Conservation (phyloP, 345 rosid genomes). For the Excoecaria cochinchinensis region DNA sequence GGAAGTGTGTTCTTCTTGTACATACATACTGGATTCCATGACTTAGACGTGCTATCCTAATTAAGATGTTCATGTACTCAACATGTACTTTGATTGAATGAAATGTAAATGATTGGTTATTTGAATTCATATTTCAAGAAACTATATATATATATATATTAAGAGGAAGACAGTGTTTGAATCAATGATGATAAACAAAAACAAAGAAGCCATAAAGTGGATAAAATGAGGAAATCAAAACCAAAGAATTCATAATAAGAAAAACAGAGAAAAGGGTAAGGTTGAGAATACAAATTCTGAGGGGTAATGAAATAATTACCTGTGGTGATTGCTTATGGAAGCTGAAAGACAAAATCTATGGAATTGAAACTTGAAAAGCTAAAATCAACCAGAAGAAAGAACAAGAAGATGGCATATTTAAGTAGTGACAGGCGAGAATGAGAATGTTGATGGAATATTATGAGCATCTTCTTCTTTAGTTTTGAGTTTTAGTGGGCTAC, state of each 20-base stretch:
- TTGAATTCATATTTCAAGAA: neutral
- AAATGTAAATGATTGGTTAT: conserved; percentile 21
- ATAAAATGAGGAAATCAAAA: neutral
- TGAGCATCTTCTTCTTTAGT: conserved; percentile 3
- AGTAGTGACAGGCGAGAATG: neutral
- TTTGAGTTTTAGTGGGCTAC: neutral
- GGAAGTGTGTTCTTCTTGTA: conserved; percentile 49
- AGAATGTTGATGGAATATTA: conserved; percentile 14
- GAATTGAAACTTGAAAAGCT: neutral
- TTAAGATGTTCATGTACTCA: conserved; percentile 23
- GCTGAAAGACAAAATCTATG: neutral
- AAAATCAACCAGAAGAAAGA: neutral
- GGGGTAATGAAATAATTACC: neutral
- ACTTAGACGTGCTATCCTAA: conserved; percentile 31
- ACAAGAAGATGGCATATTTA: neutral
- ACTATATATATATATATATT: neutral
- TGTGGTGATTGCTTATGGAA: neutral
- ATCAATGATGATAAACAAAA: no score
- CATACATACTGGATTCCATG: conserved; percentile 39
- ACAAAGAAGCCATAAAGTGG: neutral
- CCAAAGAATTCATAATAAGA: neutral
- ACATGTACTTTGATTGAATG: conserved; percentile 36
- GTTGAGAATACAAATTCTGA: neutral
- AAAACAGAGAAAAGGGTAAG: neutral
- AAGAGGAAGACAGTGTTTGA: no score